phyloP scores from a whole-genome alignment of 2,329 filamentous ascomycete genomes.

The Chaetoscypha palmicola region DNA sequence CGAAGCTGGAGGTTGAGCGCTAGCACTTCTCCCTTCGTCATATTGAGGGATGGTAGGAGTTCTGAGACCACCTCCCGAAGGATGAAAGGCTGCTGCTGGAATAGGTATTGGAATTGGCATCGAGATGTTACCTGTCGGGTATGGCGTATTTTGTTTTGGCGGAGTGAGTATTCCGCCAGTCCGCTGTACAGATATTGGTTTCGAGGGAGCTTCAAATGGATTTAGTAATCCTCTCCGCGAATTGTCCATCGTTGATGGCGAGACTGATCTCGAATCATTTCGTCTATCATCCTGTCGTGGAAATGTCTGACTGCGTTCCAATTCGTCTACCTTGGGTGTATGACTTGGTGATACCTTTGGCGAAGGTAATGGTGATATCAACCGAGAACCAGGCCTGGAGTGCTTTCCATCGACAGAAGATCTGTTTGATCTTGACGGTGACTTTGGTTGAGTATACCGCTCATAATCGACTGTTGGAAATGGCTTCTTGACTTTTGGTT shows the following conservation, averaged over 20 bases:
- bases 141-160: conserved; percentile 10
- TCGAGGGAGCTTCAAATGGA: conserved; percentile 15
- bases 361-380: conserved; percentile 21
- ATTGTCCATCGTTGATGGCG: conserved; percentile 21
- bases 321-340: conserved; percentile 17
- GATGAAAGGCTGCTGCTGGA: conserved; percentile 17
- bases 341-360: conserved; percentile 26
- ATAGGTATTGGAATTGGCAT: conserved; percentile 25
- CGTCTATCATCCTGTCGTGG: conserved; percentile 14
- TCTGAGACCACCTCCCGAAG: conserved; percentile 15
- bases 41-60: conserved; percentile 15
- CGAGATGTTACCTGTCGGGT: conserved; percentile 9
- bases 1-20: conserved; percentile 8
- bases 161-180: conserved; percentile 12
- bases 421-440: conserved; percentile 23
- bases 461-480: conserved; percentile 14
- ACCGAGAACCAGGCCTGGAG: conserved; percentile 15
- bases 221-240: conserved; percentile 21
- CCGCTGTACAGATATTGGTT: conserved; percentile 16
- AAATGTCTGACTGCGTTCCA: conserved; percentile 25
- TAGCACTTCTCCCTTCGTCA: conserved; percentile 12
- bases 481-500: conserved; percentile 5
- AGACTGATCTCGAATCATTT: conserved; percentile 20
- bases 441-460: conserved; percentile 17
- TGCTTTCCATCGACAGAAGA: conserved; percentile 18